Evolutionary conservation across 805 yeast species (phyloP).

Genomic region (Yamadazyma olivae): DNA sequence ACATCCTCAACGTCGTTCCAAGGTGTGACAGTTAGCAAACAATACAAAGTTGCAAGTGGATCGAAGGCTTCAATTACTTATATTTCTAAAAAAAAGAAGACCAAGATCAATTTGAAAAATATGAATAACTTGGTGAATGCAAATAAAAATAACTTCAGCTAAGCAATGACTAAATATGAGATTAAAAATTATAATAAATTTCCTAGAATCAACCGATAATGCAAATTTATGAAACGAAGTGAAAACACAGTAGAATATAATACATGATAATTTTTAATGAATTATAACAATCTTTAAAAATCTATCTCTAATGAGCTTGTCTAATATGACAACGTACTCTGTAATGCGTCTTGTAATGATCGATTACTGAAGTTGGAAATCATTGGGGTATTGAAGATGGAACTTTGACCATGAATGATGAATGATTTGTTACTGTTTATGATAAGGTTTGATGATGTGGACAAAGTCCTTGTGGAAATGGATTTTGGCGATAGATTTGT

Average conservation of each 20-base stretch:
- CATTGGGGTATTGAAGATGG: slow-evolving; percentile 31
- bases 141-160: slow-evolving; percentile 3
- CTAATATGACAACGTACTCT: slow-evolving; percentile 13
- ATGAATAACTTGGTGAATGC: slow-evolving; percentile 1
- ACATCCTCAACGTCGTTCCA: slow-evolving; percentile 41
- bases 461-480: neutral
- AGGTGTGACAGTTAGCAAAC: slow-evolving; percentile 52
- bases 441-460: slow-evolving; percentile 32
- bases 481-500: neutral
- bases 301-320: neutral
- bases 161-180: neutral
- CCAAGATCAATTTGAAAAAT: slow-evolving; percentile 16
- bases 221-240: neutral
- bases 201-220: neutral
- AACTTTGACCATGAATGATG: slow-evolving; percentile 43
- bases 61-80: slow-evolving; percentile 58
- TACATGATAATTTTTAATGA: neutral
- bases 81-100: slow-evolving; percentile 33
- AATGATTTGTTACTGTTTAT: slow-evolving; percentile 41
- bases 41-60: slow-evolving; percentile 54
- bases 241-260: too few species aligned
- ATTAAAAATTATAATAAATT: too few species aligned
- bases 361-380: slow-evolving; percentile 43
- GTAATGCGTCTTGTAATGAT: slow-evolving; percentile 46
- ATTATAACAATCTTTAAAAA: neutral